Conservation (phyloP, 1,284 basidiomycete genomes). For the Papiliotrema laurentii region DNA sequence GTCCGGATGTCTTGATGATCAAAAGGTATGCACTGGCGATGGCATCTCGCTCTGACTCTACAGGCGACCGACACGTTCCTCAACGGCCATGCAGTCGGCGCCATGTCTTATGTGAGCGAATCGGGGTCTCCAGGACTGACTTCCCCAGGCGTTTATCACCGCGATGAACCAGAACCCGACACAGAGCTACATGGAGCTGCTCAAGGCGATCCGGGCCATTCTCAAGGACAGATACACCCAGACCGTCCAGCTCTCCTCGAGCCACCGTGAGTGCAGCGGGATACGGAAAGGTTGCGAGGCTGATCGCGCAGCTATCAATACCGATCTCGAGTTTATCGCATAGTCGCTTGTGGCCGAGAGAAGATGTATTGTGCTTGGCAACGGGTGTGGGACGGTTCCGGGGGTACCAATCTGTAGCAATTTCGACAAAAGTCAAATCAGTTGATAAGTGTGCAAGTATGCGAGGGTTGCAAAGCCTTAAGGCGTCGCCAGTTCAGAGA, state of each 20-base stretch:
- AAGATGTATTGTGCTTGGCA: no score
- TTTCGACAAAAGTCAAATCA: no score
- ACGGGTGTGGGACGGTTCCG: no score
- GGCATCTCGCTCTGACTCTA: neutral
- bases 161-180: neutral
- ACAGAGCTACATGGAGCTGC: constrained; percentile 2
- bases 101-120: constrained; percentile 5
- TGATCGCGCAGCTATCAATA: constrained; percentile 2
- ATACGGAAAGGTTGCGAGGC: neutral
- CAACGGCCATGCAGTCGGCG: constrained; percentile 1
- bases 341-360: neutral
- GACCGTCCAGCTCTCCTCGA: constrained; percentile 1
- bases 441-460: no score
- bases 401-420: no score
- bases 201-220: neutral
- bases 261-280: constrained; percentile 3
- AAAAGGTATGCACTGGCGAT: neutral
- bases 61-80: constrained; percentile 1
- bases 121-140: neutral
- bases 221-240: constrained; percentile 1
- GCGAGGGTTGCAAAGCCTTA: no score
- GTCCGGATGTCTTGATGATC: constrained; percentile 4
- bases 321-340: constrained; percentile 4
- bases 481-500: no score
- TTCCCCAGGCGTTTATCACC: constrained; percentile 3